These are phyloP conservation scores for Mycena filopes DNA, from an alignment of 768 basidiomycete genomes.

Conservation along the genomic window DNA sequence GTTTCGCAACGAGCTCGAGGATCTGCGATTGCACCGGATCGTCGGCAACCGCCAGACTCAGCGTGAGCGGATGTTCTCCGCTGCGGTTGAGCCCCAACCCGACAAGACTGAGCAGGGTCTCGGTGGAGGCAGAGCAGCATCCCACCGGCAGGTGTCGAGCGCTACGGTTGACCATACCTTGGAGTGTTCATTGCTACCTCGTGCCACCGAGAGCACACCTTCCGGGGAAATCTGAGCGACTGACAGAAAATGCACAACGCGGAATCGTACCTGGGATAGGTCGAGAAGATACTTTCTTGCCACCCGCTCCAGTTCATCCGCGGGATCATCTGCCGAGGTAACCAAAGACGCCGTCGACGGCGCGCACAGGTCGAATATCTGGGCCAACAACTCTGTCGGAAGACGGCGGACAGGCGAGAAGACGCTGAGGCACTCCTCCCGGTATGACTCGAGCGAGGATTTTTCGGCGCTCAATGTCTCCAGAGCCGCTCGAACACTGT, in stretches of 20 bases:
- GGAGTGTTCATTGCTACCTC: background rate
- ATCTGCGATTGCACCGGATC: background rate
- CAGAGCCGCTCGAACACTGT: too few species aligned
- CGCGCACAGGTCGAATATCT: background rate
- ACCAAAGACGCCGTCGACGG: background rate
- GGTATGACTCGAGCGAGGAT: background rate
- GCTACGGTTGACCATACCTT: conserved; percentile 7
- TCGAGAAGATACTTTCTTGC: background rate
- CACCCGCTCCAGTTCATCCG: background rate
- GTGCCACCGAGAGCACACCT: conserved; percentile 25
- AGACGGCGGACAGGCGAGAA: background rate
- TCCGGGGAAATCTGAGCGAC: too few species aligned
- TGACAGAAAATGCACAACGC: too few species aligned
- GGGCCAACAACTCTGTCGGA: background rate
- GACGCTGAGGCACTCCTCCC: background rate
- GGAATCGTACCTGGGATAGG: background rate
- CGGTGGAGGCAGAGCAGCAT: background rate
- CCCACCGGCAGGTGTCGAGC: conserved; percentile 2
- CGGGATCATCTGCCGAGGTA: too few species aligned
- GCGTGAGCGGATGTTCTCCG: background rate
- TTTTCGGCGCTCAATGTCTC: too few species aligned
- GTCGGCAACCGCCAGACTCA: background rate
- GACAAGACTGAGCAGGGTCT: background rate
- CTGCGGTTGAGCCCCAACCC: conserved; percentile 6
- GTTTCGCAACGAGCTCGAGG: conserved; percentile 1